Conservation (phyloP, 1,284 basidiomycete genomes). For the Rhodotorula glutinis region DNA sequence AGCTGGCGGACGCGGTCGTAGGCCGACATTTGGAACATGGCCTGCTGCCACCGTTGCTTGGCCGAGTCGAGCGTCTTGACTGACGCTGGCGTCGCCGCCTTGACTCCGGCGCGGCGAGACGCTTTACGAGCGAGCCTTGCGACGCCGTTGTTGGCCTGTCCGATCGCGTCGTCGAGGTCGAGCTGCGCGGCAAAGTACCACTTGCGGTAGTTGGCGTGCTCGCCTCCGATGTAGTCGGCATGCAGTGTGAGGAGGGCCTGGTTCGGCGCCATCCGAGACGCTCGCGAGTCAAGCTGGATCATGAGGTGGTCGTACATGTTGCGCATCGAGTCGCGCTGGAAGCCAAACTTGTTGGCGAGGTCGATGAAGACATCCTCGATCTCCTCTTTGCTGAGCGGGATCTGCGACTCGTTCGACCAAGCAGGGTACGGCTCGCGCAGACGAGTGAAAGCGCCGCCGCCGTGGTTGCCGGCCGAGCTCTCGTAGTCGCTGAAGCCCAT, state of each 20-base stretch:
- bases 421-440: slow-evolving; percentile 79
- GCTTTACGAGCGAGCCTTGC: slow-evolving; percentile 65
- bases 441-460: slow-evolving; percentile 23
- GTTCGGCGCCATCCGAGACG: slow-evolving; percentile 96
- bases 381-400: slow-evolving; percentile 96
- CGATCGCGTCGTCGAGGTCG: slow-evolving; percentile 96
- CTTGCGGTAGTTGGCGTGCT: slow-evolving; percentile 93
- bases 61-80: slow-evolving; percentile 86
- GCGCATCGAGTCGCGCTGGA: slow-evolving; percentile 74
- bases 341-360: slow-evolving; percentile 97
- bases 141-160: slow-evolving; percentile 76
- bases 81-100: slow-evolving; percentile 58
- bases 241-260: slow-evolving; percentile 93
- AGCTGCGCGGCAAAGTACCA: slow-evolving; percentile 99
- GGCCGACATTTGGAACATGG: slow-evolving; percentile 98
- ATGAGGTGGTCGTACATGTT: slow-evolving; percentile 92
- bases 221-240: slow-evolving; percentile 96
- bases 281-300: slow-evolving; percentile 93
- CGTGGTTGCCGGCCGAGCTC: slow-evolving; percentile 22
- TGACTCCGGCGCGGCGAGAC: slow-evolving; percentile 51
- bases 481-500: slow-evolving; percentile 37
- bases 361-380: slow-evolving; percentile 99
- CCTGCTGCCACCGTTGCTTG: slow-evolving; percentile 88
- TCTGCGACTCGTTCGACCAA: slow-evolving; percentile 86
- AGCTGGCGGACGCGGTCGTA: slow-evolving; percentile 97